Conservation (phyloP, 1,284 basidiomycete species). For the Sporisorium scitamineum region DNA sequence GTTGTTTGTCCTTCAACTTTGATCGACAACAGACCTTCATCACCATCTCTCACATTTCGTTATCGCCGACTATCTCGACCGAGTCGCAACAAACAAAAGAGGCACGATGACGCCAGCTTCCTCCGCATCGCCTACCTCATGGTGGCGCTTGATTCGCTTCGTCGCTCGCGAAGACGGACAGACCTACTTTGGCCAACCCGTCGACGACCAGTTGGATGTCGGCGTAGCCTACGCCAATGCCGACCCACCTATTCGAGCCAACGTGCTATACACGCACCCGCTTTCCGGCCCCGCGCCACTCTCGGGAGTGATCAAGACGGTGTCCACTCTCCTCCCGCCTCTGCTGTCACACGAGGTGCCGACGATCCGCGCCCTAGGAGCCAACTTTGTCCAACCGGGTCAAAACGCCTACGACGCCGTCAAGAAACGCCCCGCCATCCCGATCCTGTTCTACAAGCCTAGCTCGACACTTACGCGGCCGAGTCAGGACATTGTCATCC, state of each 20-base stretch:
- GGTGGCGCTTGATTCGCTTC: constrained; percentile 59
- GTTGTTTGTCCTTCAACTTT: no score
- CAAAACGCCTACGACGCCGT: constrained; percentile 35
- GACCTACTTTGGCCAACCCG: constrained; percentile 53
- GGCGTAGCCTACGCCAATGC: constrained; percentile 42
- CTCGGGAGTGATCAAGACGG: constrained; percentile 41
- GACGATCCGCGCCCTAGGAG: constrained; percentile 42
- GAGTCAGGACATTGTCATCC: constrained; percentile 41
- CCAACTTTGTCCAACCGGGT: constrained; percentile 48
- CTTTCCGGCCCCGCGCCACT: constrained; percentile 16
- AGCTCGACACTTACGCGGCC: constrained; percentile 37
- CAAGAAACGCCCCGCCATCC: constrained; percentile 38
- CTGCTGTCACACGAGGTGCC: constrained; percentile 27
- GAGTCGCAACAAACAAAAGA: neutral
- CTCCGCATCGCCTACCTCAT: constrained; percentile 16
- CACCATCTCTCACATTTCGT: neutral
- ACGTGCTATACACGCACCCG: constrained; percentile 34
- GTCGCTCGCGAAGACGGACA: constrained; percentile 53
- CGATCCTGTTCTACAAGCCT: constrained; percentile 62
- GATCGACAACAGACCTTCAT: neutral
- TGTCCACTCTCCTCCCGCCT: constrained; percentile 42
- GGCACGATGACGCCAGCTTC: constrained; percentile 5
- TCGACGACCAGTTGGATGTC: constrained; percentile 41
- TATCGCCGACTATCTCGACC: neutral
- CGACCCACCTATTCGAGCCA: constrained; percentile 19